Conservation (phyloP, 257 asterid genomes). For the Lycium barbarum region DNA sequence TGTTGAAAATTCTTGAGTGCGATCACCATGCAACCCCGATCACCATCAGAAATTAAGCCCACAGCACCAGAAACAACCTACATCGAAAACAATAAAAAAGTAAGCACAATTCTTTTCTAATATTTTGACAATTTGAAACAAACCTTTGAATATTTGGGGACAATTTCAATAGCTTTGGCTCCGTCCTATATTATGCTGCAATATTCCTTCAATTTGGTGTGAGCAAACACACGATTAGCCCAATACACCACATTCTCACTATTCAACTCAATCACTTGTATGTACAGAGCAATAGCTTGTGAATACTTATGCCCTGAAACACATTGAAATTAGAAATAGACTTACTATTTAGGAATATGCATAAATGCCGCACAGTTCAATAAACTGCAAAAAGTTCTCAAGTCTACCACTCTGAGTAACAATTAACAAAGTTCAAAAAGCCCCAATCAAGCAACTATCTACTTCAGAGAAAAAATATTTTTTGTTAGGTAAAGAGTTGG, state of each 20-base stretch:
- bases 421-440: too few species aligned
- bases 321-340: neutral
- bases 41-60: too few species aligned
- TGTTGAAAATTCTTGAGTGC: too few species aligned
- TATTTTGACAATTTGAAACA: conserved; percentile 20
- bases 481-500: too few species aligned
- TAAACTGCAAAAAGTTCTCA: too few species aligned
- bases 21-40: too few species aligned
- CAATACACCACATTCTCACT: conserved; percentile 82
- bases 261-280: conserved; percentile 80
- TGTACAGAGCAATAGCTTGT: conserved; percentile 86
- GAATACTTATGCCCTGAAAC: conserved; percentile 74
- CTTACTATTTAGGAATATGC: neutral
- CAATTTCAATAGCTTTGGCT: conserved; percentile 74
- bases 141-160: conserved; percentile 86
- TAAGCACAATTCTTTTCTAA: neutral
- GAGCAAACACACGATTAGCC: conserved; percentile 98
- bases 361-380: too few species aligned
- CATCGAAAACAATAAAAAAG: too few species aligned
- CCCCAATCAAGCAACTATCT: too few species aligned
- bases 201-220: conserved; percentile 88
- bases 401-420: too few species aligned
- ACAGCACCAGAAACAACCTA: too few species aligned
- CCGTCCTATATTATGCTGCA: conserved; percentile 94
- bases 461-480: too few species aligned